phyloP scores from a whole-genome alignment of 257 asterid species.

The Vinca minor region DNA sequence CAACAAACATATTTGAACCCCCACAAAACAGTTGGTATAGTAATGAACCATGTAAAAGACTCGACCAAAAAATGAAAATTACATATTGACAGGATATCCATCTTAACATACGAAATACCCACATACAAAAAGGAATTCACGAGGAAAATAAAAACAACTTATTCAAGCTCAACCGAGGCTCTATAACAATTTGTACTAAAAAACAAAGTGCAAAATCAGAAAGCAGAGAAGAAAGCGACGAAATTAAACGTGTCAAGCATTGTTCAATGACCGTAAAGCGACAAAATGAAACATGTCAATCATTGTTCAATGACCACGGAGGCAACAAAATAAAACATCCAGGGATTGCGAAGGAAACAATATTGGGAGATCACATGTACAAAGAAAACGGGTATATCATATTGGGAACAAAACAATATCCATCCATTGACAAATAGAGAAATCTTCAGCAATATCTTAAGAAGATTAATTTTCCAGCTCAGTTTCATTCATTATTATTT shows the following conservation, averaged over 20 bases:
- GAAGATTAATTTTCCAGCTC: background rate
- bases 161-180: too few species aligned
- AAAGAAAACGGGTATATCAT: background rate
- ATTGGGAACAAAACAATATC: background rate
- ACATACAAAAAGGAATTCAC: background rate
- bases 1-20: background rate
- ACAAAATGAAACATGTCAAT: background rate
- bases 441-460: background rate
- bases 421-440: background rate
- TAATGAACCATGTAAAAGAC: background rate
- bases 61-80: background rate
- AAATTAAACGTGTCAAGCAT: too few species aligned
- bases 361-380: too few species aligned
- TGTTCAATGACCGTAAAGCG: too few species aligned
- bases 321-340: background rate
- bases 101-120: background rate
- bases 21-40: background rate
- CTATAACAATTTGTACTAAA: background rate
- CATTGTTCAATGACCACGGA: too few species aligned
- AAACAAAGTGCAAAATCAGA: background rate
- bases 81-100: background rate
- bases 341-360: background rate
- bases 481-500: background rate
- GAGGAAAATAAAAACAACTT: background rate
- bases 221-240: too few species aligned